These are phyloP conservation scores for Nematocida major DNA, from an alignment of 371 early-diverging fungal genomes.

Conservation along the genomic window DNA sequence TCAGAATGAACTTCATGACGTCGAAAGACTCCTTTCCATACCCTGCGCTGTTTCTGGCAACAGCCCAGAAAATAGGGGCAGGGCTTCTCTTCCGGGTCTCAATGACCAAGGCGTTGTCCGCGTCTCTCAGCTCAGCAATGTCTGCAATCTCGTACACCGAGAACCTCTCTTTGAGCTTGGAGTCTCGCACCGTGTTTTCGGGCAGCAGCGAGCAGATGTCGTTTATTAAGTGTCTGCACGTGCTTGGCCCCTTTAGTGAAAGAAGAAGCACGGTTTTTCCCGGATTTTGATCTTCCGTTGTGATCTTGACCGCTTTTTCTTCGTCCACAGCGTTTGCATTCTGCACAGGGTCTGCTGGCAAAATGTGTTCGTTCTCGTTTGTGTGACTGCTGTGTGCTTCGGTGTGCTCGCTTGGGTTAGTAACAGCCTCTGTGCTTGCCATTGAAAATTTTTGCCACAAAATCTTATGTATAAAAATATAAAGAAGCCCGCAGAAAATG, in stretches of 20 bases:
- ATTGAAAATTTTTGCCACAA: slow-evolving; percentile 10
- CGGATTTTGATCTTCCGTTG: background rate
- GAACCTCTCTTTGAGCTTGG: slow-evolving; percentile 44
- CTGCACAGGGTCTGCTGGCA: no score
- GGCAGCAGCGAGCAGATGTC: slow-evolving; percentile 17
- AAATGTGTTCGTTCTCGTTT: no score
- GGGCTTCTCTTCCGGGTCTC: slow-evolving; percentile 45
- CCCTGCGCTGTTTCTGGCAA: background rate
- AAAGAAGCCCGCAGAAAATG: background rate
- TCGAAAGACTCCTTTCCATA: background rate
- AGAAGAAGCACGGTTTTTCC: slow-evolving; percentile 41
- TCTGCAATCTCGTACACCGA: slow-evolving; percentile 27
- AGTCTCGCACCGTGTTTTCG: slow-evolving; percentile 23
- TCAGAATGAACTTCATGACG: slow-evolving; percentile 44
- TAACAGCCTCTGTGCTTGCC: slow-evolving; percentile 1
- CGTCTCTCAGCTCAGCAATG: slow-evolving; percentile 35
- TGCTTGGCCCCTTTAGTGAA: slow-evolving; percentile 22
- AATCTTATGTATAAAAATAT: background rate
- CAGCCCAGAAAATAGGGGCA: slow-evolving; percentile 46
- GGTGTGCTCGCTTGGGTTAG: no score
- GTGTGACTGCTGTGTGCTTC: no score
- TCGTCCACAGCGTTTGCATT: no score
- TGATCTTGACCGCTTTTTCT: background rate
- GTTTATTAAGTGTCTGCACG: slow-evolving; percentile 24
- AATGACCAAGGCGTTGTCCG: slow-evolving; percentile 28